Conservation (phyloP, 78 protist species). For the Protostelium mycophagum region DNA sequence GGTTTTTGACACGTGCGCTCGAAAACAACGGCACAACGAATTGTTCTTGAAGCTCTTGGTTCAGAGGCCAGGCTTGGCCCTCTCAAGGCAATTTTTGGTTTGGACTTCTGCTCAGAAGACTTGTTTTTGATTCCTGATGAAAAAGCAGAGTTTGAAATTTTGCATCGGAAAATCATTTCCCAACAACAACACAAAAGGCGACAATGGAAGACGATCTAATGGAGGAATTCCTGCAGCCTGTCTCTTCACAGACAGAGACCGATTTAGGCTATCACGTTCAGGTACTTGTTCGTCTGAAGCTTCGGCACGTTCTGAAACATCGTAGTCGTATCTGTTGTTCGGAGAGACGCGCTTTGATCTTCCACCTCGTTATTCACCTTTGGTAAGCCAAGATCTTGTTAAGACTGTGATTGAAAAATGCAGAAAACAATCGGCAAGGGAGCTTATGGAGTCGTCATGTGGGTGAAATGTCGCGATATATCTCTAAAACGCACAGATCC, state of each 20-base stretch:
- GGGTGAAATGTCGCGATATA: background rate
- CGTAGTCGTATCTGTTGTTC: background rate
- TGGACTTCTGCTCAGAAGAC: no score
- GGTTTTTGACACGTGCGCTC: no score
- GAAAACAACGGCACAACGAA: no score
- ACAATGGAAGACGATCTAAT: background rate
- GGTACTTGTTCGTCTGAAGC: no score
- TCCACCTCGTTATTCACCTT: background rate
- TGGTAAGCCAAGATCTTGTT: background rate
- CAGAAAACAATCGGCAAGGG: conserved; percentile 30
- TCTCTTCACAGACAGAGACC: background rate
- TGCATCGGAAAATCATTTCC: no score
- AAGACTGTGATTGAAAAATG: background rate
- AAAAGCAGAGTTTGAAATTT: no score
- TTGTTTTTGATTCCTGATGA: no score
- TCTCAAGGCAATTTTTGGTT: no score
- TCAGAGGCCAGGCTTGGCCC: no score
- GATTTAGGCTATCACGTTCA: background rate
- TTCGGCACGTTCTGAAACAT: background rate
- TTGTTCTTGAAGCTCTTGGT: no score
- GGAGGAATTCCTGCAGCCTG: background rate
- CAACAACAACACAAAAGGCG: background rate
- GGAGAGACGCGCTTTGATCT: background rate
- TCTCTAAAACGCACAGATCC: background rate
- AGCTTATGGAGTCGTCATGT: conserved; percentile 59